phyloP scores from a whole-genome alignment of 169 alveolate genomes.

The Babesia ovis region DNA sequence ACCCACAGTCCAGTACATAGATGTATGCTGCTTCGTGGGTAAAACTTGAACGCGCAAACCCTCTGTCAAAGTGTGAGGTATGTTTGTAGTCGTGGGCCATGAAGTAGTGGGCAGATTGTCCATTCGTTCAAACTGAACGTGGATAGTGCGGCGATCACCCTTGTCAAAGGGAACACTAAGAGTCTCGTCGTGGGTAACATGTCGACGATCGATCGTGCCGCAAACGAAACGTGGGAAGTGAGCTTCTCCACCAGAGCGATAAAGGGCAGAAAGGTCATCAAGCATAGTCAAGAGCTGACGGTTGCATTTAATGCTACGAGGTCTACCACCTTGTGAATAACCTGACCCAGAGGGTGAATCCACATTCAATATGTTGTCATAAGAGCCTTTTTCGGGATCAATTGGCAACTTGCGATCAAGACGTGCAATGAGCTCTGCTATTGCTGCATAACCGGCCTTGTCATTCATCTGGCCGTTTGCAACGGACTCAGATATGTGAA shows the following conservation, averaged over 20 bases:
- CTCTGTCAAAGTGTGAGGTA: conserved; percentile 23
- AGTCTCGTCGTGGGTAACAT: conserved; percentile 31
- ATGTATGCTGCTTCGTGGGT: conserved; percentile 20
- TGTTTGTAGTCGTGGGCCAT: conserved; percentile 42
- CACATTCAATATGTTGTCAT: not conserved
- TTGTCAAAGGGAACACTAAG: conserved; percentile 66
- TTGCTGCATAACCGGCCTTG: conserved; percentile 21
- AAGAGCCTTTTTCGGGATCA: not conserved
- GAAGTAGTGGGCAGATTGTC: not conserved
- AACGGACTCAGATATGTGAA: conserved; percentile 26
- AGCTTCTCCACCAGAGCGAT: conserved; percentile 61
- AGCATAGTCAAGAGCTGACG: conserved; percentile 35
- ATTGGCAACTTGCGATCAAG: not conserved
- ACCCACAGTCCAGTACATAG: conserved; percentile 50
- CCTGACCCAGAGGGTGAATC: not conserved
- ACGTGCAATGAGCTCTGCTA: not conserved
- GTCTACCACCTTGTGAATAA: not conserved
- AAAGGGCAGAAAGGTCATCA: conserved; percentile 42
- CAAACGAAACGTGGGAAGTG: conserved; percentile 70
- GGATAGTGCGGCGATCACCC: conserved; percentile 47
- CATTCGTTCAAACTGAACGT: conserved; percentile 56
- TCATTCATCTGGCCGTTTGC: conserved; percentile 20
- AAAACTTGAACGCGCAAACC: conserved; percentile 49
- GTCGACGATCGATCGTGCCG: conserved; percentile 51
- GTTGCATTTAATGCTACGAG: not conserved